Conservation (phyloP, 257 asterid genomes). For the Scutellaria barbata region DNA sequence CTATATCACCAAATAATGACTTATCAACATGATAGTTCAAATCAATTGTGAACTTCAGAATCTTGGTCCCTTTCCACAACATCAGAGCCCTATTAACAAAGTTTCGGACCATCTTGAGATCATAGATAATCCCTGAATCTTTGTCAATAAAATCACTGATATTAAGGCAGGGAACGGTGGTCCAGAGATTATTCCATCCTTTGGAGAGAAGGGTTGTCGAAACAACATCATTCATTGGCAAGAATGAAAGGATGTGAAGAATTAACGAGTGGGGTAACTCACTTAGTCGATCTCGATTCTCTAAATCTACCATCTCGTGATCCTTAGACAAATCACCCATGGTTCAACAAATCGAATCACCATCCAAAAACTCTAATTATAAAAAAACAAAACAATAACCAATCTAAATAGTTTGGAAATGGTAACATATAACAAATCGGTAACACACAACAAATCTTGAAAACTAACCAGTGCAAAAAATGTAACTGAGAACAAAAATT, state of each 20-base stretch:
- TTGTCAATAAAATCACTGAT: neutral
- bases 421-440: no score
- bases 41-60: neutral
- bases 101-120: neutral
- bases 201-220: neutral
- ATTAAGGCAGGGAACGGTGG: neutral
- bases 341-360: neutral
- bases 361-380: neutral
- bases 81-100: constrained; percentile 12
- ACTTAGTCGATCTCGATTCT: neutral
- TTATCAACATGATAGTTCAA: neutral
- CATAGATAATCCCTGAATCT: no score
- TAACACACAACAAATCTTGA: neutral
- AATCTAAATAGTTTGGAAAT: no score
- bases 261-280: neutral
- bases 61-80: neutral
- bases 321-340: neutral
- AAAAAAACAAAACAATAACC: neutral
- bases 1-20: neutral
- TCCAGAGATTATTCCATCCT: neutral
- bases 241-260: neutral
- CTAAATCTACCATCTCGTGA: neutral
- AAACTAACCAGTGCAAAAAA: neutral
- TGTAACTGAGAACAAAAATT: neutral
- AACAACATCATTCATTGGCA: neutral